Percentiles rank a stretch among this genome's conserved stretches.
These are phyloP conservation scores for Hanseniaspora osmophila DNA, from an alignment of 805 yeast genomes.

Conservation along the genomic window DNA sequence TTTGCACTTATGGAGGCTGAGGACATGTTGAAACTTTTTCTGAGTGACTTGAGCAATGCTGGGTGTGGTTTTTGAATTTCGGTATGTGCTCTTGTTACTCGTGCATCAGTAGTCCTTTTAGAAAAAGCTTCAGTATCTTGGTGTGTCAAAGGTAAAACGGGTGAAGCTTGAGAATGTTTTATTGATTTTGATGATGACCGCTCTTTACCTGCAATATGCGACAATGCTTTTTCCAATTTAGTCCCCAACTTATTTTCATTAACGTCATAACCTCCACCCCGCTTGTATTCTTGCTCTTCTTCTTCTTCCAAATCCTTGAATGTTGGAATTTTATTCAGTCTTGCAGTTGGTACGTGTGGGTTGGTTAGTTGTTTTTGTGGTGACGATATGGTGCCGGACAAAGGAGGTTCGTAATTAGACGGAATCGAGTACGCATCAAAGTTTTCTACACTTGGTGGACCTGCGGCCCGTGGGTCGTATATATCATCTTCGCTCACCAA, in stretches of 20 bases:
- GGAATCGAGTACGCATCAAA: slow-evolving; percentile 2
- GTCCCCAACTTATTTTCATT: slow-evolving; percentile 24
- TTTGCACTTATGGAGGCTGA: slow-evolving; percentile 13
- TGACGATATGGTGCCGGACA: too few species aligned
- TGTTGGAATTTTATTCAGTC: neutral
- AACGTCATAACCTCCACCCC: slow-evolving; percentile 18
- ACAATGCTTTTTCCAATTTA: slow-evolving; percentile 20
- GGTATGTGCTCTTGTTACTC: neutral
- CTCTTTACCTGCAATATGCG: slow-evolving; percentile 3
- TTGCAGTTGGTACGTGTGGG: neutral
- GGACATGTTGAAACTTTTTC: slow-evolving; percentile 10
- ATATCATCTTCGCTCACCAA: slow-evolving; percentile 2
- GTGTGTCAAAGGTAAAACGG: neutral
- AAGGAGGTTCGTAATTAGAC: too few species aligned
- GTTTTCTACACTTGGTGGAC: neutral
- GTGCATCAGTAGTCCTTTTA: neutral
- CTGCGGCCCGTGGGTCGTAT: neutral
- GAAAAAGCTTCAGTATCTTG: neutral
- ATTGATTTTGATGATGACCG: too few species aligned
- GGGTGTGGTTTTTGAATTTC: neutral
- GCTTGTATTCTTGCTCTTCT: neutral
- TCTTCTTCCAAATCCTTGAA: neutral
- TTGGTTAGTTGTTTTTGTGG: too few species aligned
- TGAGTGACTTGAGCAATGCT: slow-evolving; percentile 5
- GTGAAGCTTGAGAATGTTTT: neutral